Percentiles rank a stretch among this genome's conserved stretches.
Evolutionary conservation across 2,329 filamentous ascomycete genomes (phyloP).

Genomic region (Ophiostoma montium): DNA sequence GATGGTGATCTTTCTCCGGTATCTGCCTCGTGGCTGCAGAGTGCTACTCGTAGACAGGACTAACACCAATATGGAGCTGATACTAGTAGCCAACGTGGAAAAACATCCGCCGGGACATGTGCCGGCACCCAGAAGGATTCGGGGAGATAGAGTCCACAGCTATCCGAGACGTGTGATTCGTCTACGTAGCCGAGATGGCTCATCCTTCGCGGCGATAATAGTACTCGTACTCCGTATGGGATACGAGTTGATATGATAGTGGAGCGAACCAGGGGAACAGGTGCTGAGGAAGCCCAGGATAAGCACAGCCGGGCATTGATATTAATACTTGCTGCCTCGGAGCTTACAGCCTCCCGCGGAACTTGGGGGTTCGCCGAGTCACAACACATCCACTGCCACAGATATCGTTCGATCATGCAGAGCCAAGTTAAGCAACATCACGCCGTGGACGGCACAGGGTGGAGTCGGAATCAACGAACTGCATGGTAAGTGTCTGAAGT

Average conservation of each 20-base stretch:
- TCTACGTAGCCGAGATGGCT: too few relatives aligned
- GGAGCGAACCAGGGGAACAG: not conserved
- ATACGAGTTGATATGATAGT: not conserved
- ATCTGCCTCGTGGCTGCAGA: too few relatives aligned
- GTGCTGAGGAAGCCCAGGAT: not conserved
- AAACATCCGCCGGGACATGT: too few relatives aligned
- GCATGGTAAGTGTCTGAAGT: constrained; percentile 1
- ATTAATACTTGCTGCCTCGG: not conserved
- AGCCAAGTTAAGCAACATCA: not conserved
- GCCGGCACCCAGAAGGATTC: too few relatives aligned
- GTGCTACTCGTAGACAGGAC: too few relatives aligned
- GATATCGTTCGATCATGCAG: not conserved
- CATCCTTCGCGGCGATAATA: too few relatives aligned
- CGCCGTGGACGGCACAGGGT: not conserved
- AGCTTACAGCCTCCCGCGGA: not conserved
- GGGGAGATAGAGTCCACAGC: too few relatives aligned
- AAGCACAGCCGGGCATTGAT: not conserved
- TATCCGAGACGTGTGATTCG: too few relatives aligned
- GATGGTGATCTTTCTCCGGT: not conserved
- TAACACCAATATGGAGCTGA: too few relatives aligned
- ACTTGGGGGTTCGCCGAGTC: not conserved
- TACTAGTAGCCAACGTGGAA: too few relatives aligned
- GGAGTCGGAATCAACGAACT: constrained; percentile 2
- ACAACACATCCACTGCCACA: too few relatives aligned
- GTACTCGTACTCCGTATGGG: too few relatives aligned